These are phyloP conservation scores for Phlebiopsis gigantea DNA, from an alignment of 768 basidiomycete species.

Conservation along the genomic window DNA sequence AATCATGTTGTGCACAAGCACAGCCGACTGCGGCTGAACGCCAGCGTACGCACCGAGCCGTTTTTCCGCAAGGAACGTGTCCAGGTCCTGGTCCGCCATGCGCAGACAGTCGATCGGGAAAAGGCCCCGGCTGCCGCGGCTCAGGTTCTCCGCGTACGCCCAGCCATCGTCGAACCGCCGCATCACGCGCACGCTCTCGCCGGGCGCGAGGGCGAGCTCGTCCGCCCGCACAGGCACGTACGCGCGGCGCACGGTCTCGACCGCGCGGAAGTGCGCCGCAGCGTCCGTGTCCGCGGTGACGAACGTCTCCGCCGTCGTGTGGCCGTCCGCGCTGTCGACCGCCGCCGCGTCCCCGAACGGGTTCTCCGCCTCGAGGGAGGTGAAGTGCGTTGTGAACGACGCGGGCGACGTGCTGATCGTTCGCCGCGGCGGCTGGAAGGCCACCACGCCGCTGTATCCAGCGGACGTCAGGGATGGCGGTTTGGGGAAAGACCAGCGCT, in stretches of 20 bases:
- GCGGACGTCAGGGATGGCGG: constrained; percentile 35
- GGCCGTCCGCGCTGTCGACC: constrained; percentile 14
- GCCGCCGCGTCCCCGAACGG: constrained; percentile 23
- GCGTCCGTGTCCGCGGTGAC: constrained; percentile 18
- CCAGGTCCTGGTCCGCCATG: constrained; percentile 38
- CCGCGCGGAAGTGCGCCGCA: constrained; percentile 35
- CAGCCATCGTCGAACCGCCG: constrained; percentile 67
- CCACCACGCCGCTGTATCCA: neutral
- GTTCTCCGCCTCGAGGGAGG: constrained; percentile 15
- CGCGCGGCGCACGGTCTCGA: constrained; percentile 49
- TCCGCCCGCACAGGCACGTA: constrained; percentile 54
- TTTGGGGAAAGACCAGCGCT: constrained; percentile 65
- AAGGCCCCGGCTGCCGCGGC: constrained; percentile 36
- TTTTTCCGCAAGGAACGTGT: constrained; percentile 45
- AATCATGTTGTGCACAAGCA: neutral
- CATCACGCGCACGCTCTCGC: constrained; percentile 50
- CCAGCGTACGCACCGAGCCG: constrained; percentile 36
- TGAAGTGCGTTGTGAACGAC: constrained; percentile 10
- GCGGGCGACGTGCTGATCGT: neutral
- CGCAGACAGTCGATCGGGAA: constrained; percentile 71
- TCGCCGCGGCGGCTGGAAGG: constrained; percentile 4
- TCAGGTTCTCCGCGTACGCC: constrained; percentile 52
- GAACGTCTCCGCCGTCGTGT: constrained; percentile 5
- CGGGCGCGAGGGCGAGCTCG: constrained; percentile 47
- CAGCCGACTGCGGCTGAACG: neutral